Evolutionary conservation across 2,329 filamentous ascomycete genomes (phyloP), one percentile per base, ranked within the genome.

Genomic region (Furcasterigmium furcatum): DNA sequence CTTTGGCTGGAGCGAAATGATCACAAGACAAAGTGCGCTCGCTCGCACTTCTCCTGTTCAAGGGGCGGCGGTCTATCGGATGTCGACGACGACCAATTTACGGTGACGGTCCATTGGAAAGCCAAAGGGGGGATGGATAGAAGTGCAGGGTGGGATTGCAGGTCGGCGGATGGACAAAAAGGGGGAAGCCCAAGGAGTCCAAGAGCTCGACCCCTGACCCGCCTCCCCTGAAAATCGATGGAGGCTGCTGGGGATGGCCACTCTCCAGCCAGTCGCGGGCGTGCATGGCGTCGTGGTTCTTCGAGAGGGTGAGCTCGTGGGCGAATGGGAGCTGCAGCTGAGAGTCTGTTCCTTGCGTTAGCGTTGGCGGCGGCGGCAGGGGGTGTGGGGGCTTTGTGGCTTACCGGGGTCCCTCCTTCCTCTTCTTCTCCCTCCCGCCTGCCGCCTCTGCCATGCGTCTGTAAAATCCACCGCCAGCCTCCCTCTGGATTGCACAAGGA

Each of bases 71-170:
- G 18, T 36, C 34, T 36, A 16, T 16, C 34, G 34, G 5, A 16
- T 12, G 9, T 16, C 34, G 19, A 39, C 46, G 46, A 41, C 32
- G 34, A 41, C 24, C 38, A 40, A 38, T 35, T 29, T 38, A 34
- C 22, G 35, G 29, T 32, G 20, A 38, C 29, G 14, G 27, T 51
- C 48, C 50, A 52, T 51, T 46, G 44, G 43, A 25, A 36, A 47
- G 40, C 34, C 24, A 34, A 35, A 50, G 41, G 29, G 46, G 22
- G 19, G 46, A 46, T 43, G 45, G 44, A 48, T 46, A 44, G 46
- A 51, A 52, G 47, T 46, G 46, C 38, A 36, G 41, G 40, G 46
- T 51, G 41, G 46, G 43, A 52, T 52, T 46, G 46, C 27, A 24
- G 35, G 38, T n/a, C 46, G 43, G 50, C 44, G 38, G 49, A 44